These are phyloP conservation scores for Pontederia paniculata DNA, from an alignment of 176 grass and related monocot genomes.

Conservation along the genomic window DNA sequence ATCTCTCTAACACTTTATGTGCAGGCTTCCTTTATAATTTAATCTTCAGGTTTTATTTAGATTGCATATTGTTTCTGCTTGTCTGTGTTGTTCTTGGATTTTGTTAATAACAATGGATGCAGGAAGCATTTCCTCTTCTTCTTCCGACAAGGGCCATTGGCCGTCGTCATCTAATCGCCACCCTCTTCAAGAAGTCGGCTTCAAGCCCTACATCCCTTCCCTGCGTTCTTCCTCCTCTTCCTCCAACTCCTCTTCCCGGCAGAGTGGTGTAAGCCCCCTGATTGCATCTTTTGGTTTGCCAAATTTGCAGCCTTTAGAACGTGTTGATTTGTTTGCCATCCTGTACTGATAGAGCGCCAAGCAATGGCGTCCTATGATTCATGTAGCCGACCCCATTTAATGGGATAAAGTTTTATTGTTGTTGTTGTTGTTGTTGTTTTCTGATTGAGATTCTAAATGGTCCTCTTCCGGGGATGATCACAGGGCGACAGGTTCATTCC, in stretches of 20 bases:
- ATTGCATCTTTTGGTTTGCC: not conserved
- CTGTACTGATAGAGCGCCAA: no score
- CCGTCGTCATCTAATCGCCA: not conserved
- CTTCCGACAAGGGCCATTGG: not conserved
- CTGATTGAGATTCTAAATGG: not conserved
- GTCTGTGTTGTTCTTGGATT: not conserved
- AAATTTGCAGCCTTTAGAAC: not conserved
- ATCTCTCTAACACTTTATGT: no score
- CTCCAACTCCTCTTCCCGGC: not conserved
- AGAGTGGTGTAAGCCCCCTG: not conserved
- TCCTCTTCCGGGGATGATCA: not conserved
- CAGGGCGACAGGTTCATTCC: slow-evolving; percentile 67
- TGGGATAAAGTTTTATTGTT: no score
- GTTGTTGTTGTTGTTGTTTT: no score
- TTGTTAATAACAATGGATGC: slow-evolving; percentile 1
- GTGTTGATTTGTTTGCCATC: not conserved
- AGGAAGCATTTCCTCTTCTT: not conserved
- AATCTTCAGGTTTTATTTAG: no score
- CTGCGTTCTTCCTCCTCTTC: not conserved
- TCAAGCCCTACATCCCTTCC: not conserved
- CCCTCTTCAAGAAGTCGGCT: not conserved
- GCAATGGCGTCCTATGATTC: no score
- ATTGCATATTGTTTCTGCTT: no score
- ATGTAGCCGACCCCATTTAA: no score
- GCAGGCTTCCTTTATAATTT: no score